Conservation (phyloP, 2,329 filamentous ascomycete genomes). For the Chaetoscypha palmicola region DNA sequence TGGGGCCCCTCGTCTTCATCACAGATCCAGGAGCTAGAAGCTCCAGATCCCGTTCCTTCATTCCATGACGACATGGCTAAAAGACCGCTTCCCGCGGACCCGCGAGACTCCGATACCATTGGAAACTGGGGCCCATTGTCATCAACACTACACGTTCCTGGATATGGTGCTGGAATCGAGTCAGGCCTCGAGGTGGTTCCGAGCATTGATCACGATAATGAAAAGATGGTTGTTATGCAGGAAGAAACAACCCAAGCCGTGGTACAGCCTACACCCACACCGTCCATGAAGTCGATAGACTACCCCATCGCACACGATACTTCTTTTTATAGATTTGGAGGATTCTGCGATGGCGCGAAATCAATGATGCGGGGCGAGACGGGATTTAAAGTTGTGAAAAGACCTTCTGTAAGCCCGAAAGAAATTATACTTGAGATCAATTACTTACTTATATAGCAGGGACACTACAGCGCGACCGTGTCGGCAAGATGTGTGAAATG, state of each 20-base stretch:
- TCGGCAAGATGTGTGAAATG: slow-evolving; percentile 28
- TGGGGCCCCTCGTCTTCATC: too few species aligned
- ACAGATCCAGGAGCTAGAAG: too few species aligned
- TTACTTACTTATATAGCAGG: slow-evolving; percentile 21
- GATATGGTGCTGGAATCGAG: slow-evolving; percentile 21
- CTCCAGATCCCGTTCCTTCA: too few species aligned
- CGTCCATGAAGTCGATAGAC: slow-evolving; percentile 24
- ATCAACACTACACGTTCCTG: slow-evolving; percentile 19
- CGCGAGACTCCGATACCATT: not conserved
- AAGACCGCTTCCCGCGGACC: too few species aligned
- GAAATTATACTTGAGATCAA: not conserved
- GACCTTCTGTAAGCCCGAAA: slow-evolving; percentile 23
- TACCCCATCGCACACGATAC: slow-evolving; percentile 25
- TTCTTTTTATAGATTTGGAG: slow-evolving; percentile 29
- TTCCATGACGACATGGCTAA: too few species aligned
- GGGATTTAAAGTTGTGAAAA: slow-evolving; percentile 27
- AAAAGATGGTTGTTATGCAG: slow-evolving; percentile 8
- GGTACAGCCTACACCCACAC: slow-evolving; percentile 13
- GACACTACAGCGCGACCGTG: slow-evolving; percentile 25
- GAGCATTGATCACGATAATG: slow-evolving; percentile 16
- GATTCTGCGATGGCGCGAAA: slow-evolving; percentile 29
- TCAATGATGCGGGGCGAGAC: slow-evolving; percentile 24
- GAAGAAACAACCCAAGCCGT: not conserved
- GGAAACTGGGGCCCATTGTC: slow-evolving; percentile 12
- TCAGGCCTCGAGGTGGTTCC: slow-evolving; percentile 23